These are phyloP conservation scores for Prunus salicina DNA, from an alignment of 306 rosid species.

Conservation along the genomic window DNA sequence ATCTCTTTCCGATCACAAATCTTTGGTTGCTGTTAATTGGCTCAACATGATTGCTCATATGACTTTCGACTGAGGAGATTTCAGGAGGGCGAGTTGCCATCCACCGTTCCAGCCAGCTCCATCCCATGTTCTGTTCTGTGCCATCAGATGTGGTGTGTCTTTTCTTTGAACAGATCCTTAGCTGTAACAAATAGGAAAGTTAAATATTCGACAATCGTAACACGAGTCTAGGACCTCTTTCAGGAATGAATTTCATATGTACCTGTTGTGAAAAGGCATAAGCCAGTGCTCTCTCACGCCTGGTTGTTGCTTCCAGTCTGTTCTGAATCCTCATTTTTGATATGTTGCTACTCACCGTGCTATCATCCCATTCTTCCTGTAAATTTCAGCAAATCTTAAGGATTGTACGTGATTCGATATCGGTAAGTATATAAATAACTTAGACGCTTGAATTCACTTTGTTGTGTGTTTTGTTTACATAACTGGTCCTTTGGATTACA, in stretches of 20 bases:
- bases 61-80: conserved; percentile 49
- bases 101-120: conserved; percentile 99
- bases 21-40: conserved; percentile 30
- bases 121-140: conserved; percentile 66
- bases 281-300: conserved; percentile 93
- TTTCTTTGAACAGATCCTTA: conserved; percentile 77
- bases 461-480: too few relatives aligned
- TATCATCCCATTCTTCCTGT: conserved; percentile 98
- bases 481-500: too few relatives aligned
- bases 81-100: conserved; percentile 92
- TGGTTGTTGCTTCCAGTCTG: conserved; percentile 82
- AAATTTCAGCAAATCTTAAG: conserved; percentile 5
- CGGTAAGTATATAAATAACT: neutral
- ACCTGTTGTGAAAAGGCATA: conserved; percentile 99
- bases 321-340: conserved; percentile 75
- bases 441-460: neutral
- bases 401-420: neutral
- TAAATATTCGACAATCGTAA: neutral
- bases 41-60: conserved; percentile 35
- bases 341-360: conserved; percentile 86
- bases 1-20: conserved; percentile 28
- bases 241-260: conserved; percentile 6
- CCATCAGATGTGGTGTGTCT: conserved; percentile 36
- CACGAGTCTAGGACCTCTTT: neutral
- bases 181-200: conserved; percentile 34